A percentile compares a stretch with the other conserved stretches of the same genome.
These are phyloP conservation scores for Aspergillus cavernicola DNA, from an alignment of 495 filamentous ascomycete genomes.

Conservation along the genomic window DNA sequence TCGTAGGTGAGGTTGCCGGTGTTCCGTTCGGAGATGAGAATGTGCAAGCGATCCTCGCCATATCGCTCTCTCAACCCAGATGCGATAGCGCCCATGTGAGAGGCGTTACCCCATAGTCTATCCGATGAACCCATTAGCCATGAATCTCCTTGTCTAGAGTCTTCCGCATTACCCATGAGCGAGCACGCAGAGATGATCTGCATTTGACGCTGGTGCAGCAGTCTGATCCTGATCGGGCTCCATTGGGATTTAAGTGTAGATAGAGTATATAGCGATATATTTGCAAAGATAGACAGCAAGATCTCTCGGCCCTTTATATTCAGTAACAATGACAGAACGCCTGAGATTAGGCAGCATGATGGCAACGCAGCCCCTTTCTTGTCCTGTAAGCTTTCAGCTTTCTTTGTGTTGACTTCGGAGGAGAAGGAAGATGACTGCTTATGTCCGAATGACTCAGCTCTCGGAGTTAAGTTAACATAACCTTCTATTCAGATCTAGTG, in stretches of 20 bases:
- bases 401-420: too few relatives aligned
- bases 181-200: constrained; percentile 86
- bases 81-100: constrained; percentile 71
- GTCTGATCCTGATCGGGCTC: constrained; percentile 14
- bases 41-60: constrained; percentile 60
- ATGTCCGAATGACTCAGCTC: too few relatives aligned
- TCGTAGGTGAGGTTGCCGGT: constrained; percentile 86
- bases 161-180: constrained; percentile 74
- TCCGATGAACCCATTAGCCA: not conserved
- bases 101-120: constrained; percentile 89
- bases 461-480: too few relatives aligned
- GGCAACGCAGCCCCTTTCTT: not conserved
- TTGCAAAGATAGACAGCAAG: too few relatives aligned
- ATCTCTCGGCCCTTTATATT: not conserved
- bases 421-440: too few relatives aligned
- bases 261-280: not conserved
- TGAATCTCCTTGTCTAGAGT: not conserved
- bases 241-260: constrained; percentile 8
- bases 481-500: too few relatives aligned
- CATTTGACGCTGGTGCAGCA: constrained; percentile 19
- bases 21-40: constrained; percentile 77
- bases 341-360: not conserved
- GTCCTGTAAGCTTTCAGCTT: too few relatives aligned
- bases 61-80: constrained; percentile 62
- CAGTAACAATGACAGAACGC: not conserved